Percentiles rank a stretch among this genome's conserved stretches.
Conservation (phyloP, 495 filamentous ascomycete genomes). For the Penicillium tannophilum region DNA sequence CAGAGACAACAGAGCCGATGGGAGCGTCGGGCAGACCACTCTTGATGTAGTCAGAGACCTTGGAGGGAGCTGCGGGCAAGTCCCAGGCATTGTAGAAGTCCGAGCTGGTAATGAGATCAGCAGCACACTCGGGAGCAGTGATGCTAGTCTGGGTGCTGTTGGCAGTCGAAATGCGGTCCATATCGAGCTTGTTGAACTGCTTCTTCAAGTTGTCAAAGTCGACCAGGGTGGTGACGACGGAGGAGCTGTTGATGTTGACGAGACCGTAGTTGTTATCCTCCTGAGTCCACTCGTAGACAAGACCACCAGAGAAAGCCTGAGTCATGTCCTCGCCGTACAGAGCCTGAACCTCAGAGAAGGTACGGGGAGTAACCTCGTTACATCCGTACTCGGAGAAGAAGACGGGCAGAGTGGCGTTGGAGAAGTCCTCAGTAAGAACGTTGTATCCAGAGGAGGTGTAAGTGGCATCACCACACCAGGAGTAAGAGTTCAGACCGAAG, state of each 20-base stretch:
- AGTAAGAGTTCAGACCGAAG: constrained; percentile 94
- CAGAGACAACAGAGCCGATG: constrained; percentile 58
- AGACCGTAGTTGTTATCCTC: constrained; percentile 82
- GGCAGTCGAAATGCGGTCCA: constrained; percentile 61
- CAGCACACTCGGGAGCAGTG: constrained; percentile 27
- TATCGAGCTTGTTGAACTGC: constrained; percentile 75
- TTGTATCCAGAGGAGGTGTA: constrained; percentile 74
- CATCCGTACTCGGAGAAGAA: constrained; percentile 98
- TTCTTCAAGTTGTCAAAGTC: constrained; percentile 78
- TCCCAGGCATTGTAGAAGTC: constrained; percentile 76
- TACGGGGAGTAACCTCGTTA: constrained; percentile 76
- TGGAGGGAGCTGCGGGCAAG: constrained; percentile 59
- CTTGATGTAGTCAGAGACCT: constrained; percentile 54
- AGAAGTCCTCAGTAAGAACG: constrained; percentile 69
- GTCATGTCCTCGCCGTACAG: constrained; percentile 85
- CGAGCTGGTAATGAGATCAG: constrained; percentile 57
- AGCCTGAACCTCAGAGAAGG: constrained; percentile 78
- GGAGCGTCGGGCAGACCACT: constrained; percentile 55
- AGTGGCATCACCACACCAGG: constrained; percentile 83
- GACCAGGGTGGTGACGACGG: constrained; percentile 59
- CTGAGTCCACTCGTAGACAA: constrained; percentile 86
- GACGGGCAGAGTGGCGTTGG: constrained; percentile 73
- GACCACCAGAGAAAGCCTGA: constrained; percentile 75
- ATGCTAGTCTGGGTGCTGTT: constrained; percentile 62
- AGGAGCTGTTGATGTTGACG: constrained; percentile 66